Percentiles rank a stretch among this genome's conserved stretches.
Evolutionary conservation across 2,329 filamentous ascomycete genomes (phyloP).

Genomic region (Pseudocercospora musae): DNA sequence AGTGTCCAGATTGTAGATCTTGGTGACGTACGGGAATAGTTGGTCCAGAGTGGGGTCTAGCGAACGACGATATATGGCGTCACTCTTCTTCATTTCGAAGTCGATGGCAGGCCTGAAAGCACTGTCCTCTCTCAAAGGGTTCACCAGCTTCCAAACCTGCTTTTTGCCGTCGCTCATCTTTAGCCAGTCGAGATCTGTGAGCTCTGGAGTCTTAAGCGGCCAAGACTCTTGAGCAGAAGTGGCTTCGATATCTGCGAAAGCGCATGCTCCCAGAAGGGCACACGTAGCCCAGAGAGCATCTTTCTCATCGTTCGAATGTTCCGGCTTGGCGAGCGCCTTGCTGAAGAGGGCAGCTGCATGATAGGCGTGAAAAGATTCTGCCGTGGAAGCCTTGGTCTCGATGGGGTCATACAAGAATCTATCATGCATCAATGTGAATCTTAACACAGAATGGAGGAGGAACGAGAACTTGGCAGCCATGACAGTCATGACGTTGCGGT

Average conservation of each 20-base stretch:
- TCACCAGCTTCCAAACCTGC: conserved; percentile 51
- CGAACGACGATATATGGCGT: not conserved
- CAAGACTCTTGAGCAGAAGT: conserved; percentile 49
- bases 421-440: conserved; percentile 55
- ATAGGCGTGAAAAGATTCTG: conserved; percentile 49
- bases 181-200: conserved; percentile 57
- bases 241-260: conserved; percentile 47
- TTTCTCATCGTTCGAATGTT: conserved; percentile 39
- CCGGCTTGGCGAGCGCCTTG: conserved; percentile 36
- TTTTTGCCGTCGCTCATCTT: conserved; percentile 56
- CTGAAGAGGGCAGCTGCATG: conserved; percentile 51
- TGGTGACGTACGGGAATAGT: conserved; percentile 19
- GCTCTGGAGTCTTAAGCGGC: conserved; percentile 50
- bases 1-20: conserved; percentile 26
- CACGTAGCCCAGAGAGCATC: conserved; percentile 50
- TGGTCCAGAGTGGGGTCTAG: conserved; percentile 18
- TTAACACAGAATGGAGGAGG: conserved; percentile 54
- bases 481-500: conserved; percentile 19
- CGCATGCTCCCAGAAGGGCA: conserved; percentile 46
- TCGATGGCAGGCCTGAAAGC: conserved; percentile 41
- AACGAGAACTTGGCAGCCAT: conserved; percentile 41
- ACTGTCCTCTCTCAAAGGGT: conserved; percentile 49
- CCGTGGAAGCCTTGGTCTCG: conserved; percentile 24
- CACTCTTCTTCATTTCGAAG: conserved; percentile 10
- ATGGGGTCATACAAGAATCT: conserved; percentile 38